A percentile compares a stretch with the other conserved stretches of the same genome.
Conservation (phyloP, 1,284 basidiomycete genomes). For the Rhodotorula sp. region DNA sequence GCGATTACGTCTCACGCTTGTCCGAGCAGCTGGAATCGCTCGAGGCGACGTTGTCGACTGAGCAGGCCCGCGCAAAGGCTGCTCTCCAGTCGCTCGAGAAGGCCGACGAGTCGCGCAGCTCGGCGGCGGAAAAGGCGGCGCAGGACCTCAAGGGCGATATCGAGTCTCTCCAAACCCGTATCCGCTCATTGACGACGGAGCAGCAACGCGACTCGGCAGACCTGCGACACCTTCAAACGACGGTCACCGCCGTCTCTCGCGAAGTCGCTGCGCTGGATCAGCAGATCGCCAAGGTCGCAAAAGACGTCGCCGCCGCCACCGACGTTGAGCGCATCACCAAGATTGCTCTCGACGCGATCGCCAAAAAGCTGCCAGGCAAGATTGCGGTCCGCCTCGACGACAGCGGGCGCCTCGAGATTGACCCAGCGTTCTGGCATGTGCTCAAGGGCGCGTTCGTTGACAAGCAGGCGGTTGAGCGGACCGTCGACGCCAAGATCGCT, state of each 20-base stretch:
- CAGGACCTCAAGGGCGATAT: conserved; percentile 51
- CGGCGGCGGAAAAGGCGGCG: conserved; percentile 17
- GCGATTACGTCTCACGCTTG: conserved; percentile 41
- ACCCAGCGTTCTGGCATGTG: conserved; percentile 53
- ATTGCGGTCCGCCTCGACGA: conserved; percentile 50
- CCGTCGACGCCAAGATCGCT: conserved; percentile 41
- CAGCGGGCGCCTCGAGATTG: conserved; percentile 50
- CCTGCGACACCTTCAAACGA: conserved; percentile 18
- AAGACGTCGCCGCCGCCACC: conserved; percentile 52
- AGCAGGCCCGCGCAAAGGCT: conserved; percentile 15
- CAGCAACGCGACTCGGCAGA: conserved; percentile 16
- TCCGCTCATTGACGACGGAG: conserved; percentile 41
- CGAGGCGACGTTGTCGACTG: conserved; percentile 40
- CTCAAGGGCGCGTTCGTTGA: conserved; percentile 52
- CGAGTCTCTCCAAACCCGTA: conserved; percentile 57
- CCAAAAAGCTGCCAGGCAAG: conserved; percentile 49
- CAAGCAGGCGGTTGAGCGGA: conserved; percentile 32
- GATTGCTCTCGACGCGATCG: conserved; percentile 47
- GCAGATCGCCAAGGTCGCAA: conserved; percentile 62
- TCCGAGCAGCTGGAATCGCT: conserved; percentile 45
- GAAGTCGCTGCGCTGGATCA: conserved; percentile 56
- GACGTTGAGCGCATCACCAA: conserved; percentile 44
- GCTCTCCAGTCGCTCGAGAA: conserved; percentile 11
- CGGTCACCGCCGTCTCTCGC: conserved; percentile 25
- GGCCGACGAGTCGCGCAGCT: neutral